These are phyloP conservation scores for Ustilago xerochloae DNA, from an alignment of 1,284 basidiomycete genomes.

Conservation along the genomic window DNA sequence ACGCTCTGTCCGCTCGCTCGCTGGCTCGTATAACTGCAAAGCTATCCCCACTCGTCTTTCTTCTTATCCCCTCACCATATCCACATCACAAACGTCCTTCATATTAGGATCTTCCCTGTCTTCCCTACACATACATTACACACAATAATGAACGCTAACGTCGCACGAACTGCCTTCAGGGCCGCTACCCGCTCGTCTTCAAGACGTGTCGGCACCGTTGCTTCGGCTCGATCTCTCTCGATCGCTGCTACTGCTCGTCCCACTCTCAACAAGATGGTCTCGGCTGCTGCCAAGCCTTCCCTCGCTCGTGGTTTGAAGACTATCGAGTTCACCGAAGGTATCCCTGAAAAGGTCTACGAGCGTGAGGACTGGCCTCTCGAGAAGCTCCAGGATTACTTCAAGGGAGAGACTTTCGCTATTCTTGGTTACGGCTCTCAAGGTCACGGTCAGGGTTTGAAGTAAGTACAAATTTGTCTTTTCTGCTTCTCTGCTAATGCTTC, in stretches of 20 bases:
- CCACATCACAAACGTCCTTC: neutral
- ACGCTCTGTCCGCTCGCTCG: neutral
- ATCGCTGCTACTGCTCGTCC: conserved; percentile 47
- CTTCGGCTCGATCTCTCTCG: conserved; percentile 50
- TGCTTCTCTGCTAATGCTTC: neutral
- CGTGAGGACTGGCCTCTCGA: conserved; percentile 97
- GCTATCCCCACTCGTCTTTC: neutral
- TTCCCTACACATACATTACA: neutral
- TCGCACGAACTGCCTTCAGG: conserved; percentile 51
- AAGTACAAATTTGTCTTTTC: conserved; percentile 11
- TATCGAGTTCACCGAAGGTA: conserved; percentile 88
- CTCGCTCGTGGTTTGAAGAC: conserved; percentile 82
- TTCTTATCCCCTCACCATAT: neutral
- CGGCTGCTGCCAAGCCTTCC: conserved; percentile 46
- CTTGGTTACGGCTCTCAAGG: conserved; percentile 92
- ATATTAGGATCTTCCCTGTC: neutral
- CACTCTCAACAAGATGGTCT: conserved; percentile 39
- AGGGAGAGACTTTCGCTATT: conserved; percentile 96
- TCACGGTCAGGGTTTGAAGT: conserved; percentile 95
- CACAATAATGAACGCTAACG: conserved; percentile 56
- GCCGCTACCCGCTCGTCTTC: conserved; percentile 50
- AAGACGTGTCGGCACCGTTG: conserved; percentile 32
- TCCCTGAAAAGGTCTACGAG: conserved; percentile 95
- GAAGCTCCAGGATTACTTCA: conserved; percentile 95
- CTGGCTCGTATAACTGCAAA: conserved; percentile 5